Percentiles rank a stretch among this genome's conserved stretches.
Evolutionary conservation across 768 basidiomycete genomes (phyloP).

Genomic region (Arthromyces matolae): DNA sequence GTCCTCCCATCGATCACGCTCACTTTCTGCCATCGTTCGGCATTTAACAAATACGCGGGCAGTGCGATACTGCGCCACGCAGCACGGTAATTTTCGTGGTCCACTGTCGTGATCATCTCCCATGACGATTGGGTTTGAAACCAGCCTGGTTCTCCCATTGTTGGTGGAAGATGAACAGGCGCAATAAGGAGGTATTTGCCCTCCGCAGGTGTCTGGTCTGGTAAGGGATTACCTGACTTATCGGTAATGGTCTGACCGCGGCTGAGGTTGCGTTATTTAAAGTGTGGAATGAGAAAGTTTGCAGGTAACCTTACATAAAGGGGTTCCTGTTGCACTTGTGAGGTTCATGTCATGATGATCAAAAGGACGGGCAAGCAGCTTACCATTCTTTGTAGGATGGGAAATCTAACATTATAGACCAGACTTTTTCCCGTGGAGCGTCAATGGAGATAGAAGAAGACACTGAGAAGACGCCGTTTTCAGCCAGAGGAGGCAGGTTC

Average conservation of each 20-base stretch:
- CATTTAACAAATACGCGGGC: conserved; percentile 45
- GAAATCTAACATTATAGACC: conserved; percentile 61
- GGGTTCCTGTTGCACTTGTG: conserved; percentile 73
- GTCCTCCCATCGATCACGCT: conserved; percentile 48
- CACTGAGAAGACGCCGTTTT: conserved; percentile 44
- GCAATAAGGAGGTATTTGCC: conserved; percentile 46
- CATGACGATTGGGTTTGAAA: conserved; percentile 38
- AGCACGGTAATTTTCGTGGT: conserved; percentile 50
- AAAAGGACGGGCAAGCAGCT: not conserved
- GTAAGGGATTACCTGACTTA: conserved; percentile 34
- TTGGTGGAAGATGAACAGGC: conserved; percentile 59
- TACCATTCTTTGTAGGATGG: conserved; percentile 61
- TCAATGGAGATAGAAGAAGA: conserved; percentile 50
- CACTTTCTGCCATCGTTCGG: conserved; percentile 65
- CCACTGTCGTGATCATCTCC: conserved; percentile 45
- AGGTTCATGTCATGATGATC: too few species aligned
- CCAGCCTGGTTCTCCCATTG: conserved; percentile 39
- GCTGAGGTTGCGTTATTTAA: conserved; percentile 26
- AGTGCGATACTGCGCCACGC: conserved; percentile 48
- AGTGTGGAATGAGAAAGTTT: not conserved
- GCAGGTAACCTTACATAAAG: conserved; percentile 53
- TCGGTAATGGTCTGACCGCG: conserved; percentile 47
- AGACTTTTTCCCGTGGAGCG: conserved; percentile 58
- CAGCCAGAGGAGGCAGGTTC: conserved; percentile 38
- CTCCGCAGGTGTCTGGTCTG: conserved; percentile 45